Evolutionary conservation across 2,329 filamentous ascomycete species (phyloP).

Genomic region (Dryadomyces sulphureus): DNA sequence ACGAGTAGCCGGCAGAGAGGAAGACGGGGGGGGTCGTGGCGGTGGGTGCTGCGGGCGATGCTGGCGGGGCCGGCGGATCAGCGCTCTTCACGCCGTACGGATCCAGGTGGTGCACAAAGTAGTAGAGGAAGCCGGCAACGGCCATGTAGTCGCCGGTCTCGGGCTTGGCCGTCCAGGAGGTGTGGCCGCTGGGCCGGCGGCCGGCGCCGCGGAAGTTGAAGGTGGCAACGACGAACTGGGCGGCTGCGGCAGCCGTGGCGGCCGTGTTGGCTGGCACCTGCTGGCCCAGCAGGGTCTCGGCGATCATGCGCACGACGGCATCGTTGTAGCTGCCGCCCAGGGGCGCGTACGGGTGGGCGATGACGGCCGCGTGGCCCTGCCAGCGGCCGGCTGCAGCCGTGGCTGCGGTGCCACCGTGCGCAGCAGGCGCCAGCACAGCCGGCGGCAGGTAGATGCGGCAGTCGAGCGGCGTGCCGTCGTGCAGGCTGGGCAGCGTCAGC

Average conservation of each 20-base stretch:
- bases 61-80: neutral
- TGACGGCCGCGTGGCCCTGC: constrained; percentile 39
- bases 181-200: constrained; percentile 36
- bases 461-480: constrained; percentile 61
- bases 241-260: constrained; percentile 5
- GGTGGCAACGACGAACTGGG: constrained; percentile 64
- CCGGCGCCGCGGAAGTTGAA: constrained; percentile 73
- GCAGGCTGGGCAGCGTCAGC: constrained; percentile 71
- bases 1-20: constrained; percentile 67
- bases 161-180: constrained; percentile 73
- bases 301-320: constrained; percentile 54
- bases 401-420: constrained; percentile 2
- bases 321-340: constrained; percentile 81
- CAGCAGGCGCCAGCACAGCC: constrained; percentile 21
- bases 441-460: constrained; percentile 70
- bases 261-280: neutral
- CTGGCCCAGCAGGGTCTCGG: constrained; percentile 43
- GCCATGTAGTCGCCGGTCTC: constrained; percentile 75
- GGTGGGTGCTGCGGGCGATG: neutral
- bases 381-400: constrained; percentile 20
- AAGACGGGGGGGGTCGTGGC: constrained; percentile 19
- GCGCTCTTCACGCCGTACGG: constrained; percentile 16
- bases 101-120: constrained; percentile 52
- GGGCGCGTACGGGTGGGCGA: constrained; percentile 85
- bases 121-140: constrained; percentile 62